Base-by-base conservation (phyloP, 2,329 filamentous ascomycete species). In the Neurospora sp. region DNA sequence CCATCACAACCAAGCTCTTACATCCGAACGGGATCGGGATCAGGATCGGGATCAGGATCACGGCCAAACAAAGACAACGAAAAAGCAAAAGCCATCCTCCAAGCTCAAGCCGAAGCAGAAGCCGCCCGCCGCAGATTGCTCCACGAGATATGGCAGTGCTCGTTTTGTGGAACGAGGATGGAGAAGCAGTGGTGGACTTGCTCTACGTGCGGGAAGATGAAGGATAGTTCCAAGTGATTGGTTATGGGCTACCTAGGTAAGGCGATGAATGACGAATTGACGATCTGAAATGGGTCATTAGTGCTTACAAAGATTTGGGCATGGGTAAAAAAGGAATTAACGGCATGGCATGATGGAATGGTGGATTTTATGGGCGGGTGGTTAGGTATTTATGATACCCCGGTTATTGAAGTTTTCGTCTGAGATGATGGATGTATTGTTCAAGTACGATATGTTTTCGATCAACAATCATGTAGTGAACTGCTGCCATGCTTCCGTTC, bases 101-200 rank as follows among this genome's bases (percentile, higher is more conserved):
- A 69, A 36, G 38, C 66, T 68, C 7, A 70, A 72, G n/a, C 66
- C 73, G 19, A 70, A 72, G 43, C 69, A 74, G 19, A 69, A 76
- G 6, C 75, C 69, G 52, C 77, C 75, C 46, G 76, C 76, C 52
- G 15, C 15, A 62, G 17, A 36, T 8, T 36, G 4, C 28, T 62
- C 3, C 3, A 33, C 15, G 7, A 62, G 69, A 80, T 79, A 1
- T 89, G 86, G 87, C 79, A 79, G 39, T 89, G 87, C 73, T 81
- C 80, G 17, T 81, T 81, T 69, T 89, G 87, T 72, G 82, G 82
- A 9, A 84, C 81, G 2, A 76, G 79, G 36, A 85, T 87, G 80
- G 84, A 87, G 70, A 78, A 80, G 66, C 81, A 83, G 72, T 88
- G 85, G 84, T 88, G 86, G 86, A 85, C 83, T 33, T 89, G 87